Conservation (phyloP, 106 monocot genomes). For the Acorus calamus region DNA sequence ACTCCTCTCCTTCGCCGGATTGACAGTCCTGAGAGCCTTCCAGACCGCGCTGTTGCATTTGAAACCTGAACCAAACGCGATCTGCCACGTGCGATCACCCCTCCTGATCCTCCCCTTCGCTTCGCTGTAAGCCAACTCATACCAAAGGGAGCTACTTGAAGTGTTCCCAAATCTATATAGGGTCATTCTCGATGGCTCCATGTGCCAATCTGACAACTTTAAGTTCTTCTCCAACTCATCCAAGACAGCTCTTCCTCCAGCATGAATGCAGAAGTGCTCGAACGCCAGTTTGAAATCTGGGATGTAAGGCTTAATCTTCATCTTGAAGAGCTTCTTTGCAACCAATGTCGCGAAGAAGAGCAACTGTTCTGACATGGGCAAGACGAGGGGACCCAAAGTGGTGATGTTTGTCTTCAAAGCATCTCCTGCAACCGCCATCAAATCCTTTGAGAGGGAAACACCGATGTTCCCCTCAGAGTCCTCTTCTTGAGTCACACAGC, state of each 20-base stretch:
- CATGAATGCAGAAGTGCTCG: conserved; percentile 5
- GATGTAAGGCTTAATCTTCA: conserved; percentile 62
- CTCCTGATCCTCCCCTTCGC: not conserved
- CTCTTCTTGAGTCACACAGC: conserved; percentile 6
- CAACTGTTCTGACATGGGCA: too few species aligned
- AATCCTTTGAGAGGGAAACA: conserved; percentile 3
- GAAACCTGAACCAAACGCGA: not conserved
- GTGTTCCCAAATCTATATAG: too few species aligned
- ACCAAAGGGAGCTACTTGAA: not conserved
- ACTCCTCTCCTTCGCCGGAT: too few species aligned
- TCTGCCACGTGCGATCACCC: not conserved
- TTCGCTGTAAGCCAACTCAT: conserved; percentile 1
- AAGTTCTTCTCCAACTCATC: conserved; percentile 5
- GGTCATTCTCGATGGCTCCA: conserved; percentile 3
- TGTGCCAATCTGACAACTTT: not conserved
- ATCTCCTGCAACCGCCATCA: too few species aligned
- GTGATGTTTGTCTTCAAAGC: too few species aligned
- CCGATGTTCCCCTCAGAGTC: conserved; percentile 3
- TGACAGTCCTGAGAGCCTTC: not conserved
- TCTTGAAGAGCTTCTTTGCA: conserved; percentile 45
- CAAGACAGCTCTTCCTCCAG: not conserved
- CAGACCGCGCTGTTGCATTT: not conserved
- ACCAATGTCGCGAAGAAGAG: conserved; percentile 34
- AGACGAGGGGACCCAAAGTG: not conserved
- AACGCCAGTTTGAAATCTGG: conserved; percentile 1